Evolutionary conservation across 163 green algal genomes (phyloP).

Genomic region (Chlamydomonas reinhardtii): DNA sequence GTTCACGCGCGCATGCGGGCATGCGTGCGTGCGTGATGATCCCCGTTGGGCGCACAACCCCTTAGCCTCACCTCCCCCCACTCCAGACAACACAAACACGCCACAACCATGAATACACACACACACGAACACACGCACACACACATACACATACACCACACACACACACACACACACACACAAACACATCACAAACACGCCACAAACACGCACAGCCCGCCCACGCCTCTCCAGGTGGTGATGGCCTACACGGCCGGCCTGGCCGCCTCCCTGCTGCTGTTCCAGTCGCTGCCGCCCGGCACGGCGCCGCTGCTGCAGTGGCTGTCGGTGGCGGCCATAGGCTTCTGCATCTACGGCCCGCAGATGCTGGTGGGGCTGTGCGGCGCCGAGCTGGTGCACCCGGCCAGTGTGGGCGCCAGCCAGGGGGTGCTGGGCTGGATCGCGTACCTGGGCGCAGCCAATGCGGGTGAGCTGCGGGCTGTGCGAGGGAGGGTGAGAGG

Average conservation of each 20-base stretch:
- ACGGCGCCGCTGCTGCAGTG: conserved; percentile 83
- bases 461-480: conserved; percentile 39
- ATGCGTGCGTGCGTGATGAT: too few species aligned
- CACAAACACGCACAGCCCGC: too few species aligned
- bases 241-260: conserved; percentile 73
- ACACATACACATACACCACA: too few species aligned
- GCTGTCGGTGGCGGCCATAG: conserved; percentile 93
- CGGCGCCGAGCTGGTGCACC: conserved; percentile 78
- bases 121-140: too few species aligned
- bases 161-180: background rate
- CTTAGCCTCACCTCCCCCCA: too few species aligned
- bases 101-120: too few species aligned
- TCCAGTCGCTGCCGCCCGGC: conserved; percentile 72
- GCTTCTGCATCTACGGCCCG: conserved; percentile 91
- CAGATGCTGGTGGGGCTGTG: conserved; percentile 83
- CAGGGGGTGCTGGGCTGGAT: conserved; percentile 78
- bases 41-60: too few species aligned
- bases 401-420: conserved; percentile 63
- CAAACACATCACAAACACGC: background rate
- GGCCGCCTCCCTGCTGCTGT: conserved; percentile 60
- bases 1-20: too few species aligned
- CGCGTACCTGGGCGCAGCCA: conserved; percentile 74
- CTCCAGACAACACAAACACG: too few species aligned
- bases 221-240: conserved; percentile 59
- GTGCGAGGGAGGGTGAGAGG: too few species aligned